Conservation (phyloP, 495 filamentous ascomycete genomes). For the Lichina pygmaea region DNA sequence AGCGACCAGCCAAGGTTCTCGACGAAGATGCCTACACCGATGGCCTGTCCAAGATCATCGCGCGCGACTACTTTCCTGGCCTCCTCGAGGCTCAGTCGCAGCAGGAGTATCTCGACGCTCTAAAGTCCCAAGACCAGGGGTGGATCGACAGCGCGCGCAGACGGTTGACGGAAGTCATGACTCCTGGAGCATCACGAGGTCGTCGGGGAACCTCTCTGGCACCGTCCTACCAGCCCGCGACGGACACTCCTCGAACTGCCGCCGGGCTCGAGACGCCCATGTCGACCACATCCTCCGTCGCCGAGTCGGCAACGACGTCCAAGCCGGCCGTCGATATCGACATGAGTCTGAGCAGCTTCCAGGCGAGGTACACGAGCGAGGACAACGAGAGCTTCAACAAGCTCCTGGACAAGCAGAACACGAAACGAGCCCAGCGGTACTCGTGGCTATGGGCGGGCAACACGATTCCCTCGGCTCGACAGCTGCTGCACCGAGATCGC, state of each 20-base stretch:
- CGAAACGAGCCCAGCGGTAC: constrained; percentile 52
- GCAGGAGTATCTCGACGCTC: constrained; percentile 73
- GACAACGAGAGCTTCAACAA: constrained; percentile 93
- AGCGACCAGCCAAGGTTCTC: constrained; percentile 66
- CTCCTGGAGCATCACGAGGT: constrained; percentile 29
- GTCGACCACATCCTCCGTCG: constrained; percentile 20
- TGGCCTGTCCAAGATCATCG: constrained; percentile 78
- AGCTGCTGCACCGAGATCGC: constrained; percentile 51
- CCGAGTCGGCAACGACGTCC: constrained; percentile 4
- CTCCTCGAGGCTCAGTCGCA: constrained; percentile 63
- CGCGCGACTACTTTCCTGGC: constrained; percentile 89
- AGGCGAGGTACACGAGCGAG: constrained; percentile 81
- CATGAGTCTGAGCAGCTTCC: constrained; percentile 62
- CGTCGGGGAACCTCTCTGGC: constrained; percentile 13
- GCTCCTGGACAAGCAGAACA: constrained; percentile 75
- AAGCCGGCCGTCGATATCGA: constrained; percentile 43
- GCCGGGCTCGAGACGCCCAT: constrained; percentile 36
- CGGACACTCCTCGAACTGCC: constrained; percentile 24
- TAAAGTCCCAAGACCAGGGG: constrained; percentile 54
- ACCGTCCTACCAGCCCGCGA: constrained; percentile 3
- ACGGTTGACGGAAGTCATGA: constrained; percentile 58
- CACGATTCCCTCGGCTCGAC: constrained; percentile 65
- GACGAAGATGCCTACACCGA: constrained; percentile 89
- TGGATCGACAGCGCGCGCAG: constrained; percentile 68
- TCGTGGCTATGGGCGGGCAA: constrained; percentile 74